Evolutionary conservation across 2,329 filamentous ascomycete genomes (phyloP), one percentile per base, ranked within the genome.

Genomic region (Colletotrichum sp.): DNA sequence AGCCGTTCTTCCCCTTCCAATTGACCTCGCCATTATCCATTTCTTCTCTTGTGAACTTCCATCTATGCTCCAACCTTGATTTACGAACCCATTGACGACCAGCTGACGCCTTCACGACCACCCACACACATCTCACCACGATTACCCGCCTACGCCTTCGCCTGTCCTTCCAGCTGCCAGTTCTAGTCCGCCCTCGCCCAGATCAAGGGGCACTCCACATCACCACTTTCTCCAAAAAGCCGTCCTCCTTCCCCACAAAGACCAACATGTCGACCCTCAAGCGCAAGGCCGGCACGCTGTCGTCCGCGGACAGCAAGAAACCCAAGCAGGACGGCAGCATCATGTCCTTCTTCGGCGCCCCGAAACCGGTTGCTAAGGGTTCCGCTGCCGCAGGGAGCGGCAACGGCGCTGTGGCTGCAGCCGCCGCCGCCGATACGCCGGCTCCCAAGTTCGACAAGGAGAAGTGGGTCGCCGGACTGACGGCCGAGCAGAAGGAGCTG

Each of bases 391-490:
- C 67, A 59, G 72, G 66, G 59, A 36, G 32, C 18, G 59, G 81
- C 28, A 26, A 26, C 21, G 24, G 52, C 52, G 39, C 39, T 3
- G 39, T 44, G 39, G 39, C 39, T 44, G 39, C 39, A 18, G 72
- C 82, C 2, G 71, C 81, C 8, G 76, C 80, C 55, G 68, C 82
- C 18, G 79, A 83, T 39, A 76, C 84, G 6, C 78, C 86, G 39
- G 80, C 85, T 7, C 78, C 83, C 73, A 94, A 91, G 79, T 99
- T 98, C 83, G 91, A 98, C 88, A 98, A 98, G 88, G 92, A 92
- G 62, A 95, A 94, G 85, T 99, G 97, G 97, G 89, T 96, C n/a
- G 91, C 92, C 24, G 91, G 91, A 73, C 89, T 99, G 78, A 96
- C 91, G 0, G 85, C 91, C 0, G 97, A 99, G 86, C 95, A 98